These are phyloP conservation scores for Cladosporium sp. DNA, from an alignment of 2,329 filamentous ascomycete genomes.

Conservation along the genomic window DNA sequence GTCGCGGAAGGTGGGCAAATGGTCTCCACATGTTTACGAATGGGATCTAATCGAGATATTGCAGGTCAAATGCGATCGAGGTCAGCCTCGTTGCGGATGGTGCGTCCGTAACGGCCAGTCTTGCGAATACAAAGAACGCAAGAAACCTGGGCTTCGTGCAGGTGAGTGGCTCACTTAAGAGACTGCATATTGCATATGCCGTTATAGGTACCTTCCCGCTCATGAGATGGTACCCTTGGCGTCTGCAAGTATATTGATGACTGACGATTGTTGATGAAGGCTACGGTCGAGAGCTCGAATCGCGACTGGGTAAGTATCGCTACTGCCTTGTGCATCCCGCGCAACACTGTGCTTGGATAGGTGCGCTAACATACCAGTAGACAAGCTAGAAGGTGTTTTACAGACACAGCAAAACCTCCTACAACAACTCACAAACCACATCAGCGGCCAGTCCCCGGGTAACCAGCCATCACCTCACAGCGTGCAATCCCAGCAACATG, in stretches of 20 bases:
- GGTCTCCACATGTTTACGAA: no score
- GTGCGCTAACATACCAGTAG: slow-evolving; percentile 24
- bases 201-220: no score
- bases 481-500: slow-evolving; percentile 37
- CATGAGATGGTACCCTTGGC: no score
- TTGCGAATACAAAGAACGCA: slow-evolving; percentile 66
- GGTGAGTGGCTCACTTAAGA: not conserved
- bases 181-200: no score
- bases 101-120: slow-evolving; percentile 61
- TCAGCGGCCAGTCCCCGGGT: slow-evolving; percentile 10
- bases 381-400: slow-evolving; percentile 43
- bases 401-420: slow-evolving; percentile 43
- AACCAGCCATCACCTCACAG: slow-evolving; percentile 7
- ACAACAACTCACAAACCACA: slow-evolving; percentile 35
- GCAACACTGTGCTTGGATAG: not conserved
- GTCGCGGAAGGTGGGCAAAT: slow-evolving; percentile 62
- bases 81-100: slow-evolving; percentile 71
- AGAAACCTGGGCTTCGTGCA: slow-evolving; percentile 58
- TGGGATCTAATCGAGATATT: not conserved
- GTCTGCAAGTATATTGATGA: not conserved
- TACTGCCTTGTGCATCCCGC: not conserved
- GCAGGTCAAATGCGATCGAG: slow-evolving; percentile 63
- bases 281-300: slow-evolving; percentile 59
- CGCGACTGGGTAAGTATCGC: slow-evolving; percentile 49
- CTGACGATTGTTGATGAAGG: slow-evolving; percentile 15